Conservation (phyloP, 1,284 basidiomycete species). For the Thelephora terrestris region DNA sequence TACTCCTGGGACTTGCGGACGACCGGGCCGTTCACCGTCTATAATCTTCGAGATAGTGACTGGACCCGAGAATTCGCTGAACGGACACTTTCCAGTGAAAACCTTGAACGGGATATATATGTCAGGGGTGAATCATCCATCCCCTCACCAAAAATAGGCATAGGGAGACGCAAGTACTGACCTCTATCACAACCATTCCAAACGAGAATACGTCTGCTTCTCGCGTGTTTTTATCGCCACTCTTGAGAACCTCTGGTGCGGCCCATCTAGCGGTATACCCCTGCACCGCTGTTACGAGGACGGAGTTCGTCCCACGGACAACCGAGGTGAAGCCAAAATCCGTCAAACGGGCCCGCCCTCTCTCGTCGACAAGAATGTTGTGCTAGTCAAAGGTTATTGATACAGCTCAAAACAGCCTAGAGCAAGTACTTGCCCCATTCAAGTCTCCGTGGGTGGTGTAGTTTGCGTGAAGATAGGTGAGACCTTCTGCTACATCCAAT, state of each 20-base stretch:
- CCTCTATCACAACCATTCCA: not conserved
- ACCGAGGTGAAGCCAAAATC: not conserved
- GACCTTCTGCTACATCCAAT: not conserved
- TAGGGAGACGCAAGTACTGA: not conserved
- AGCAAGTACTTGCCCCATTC: not conserved
- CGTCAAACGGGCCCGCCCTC: conserved; percentile 12
- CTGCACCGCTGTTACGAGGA: not conserved
- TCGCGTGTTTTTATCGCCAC: not conserved
- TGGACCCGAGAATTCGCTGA: not conserved
- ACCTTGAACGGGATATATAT: not conserved
- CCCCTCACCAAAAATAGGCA: not conserved
- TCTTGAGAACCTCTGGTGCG: not conserved
- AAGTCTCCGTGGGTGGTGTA: not conserved
- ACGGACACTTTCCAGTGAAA: not conserved
- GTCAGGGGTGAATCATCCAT: not conserved
- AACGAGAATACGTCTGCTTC: not conserved
- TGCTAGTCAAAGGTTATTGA: not conserved
- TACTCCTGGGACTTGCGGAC: not conserved
- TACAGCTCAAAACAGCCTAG: not conserved
- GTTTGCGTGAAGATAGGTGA: not conserved
- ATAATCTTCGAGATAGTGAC: not conserved
- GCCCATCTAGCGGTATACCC: not conserved
- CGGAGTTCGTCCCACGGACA: not conserved
- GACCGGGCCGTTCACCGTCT: not conserved
- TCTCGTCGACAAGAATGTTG: not conserved